These are phyloP conservation scores for Gracilariopsis chorda DNA, from an alignment of 23 red algal genomes.

Conservation along the genomic window DNA sequence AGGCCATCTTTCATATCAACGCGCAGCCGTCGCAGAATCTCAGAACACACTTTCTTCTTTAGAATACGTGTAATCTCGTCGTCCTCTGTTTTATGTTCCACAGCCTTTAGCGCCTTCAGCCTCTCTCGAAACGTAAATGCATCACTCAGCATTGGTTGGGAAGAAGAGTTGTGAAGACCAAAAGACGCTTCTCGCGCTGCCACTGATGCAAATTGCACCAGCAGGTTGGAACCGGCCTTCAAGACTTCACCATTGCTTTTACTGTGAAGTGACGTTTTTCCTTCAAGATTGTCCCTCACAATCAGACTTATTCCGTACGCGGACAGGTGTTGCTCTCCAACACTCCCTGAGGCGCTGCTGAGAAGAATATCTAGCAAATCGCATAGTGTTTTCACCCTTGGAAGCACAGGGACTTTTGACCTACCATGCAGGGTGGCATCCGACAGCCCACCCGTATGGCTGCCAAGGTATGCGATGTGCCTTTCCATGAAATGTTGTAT, in stretches of 20 bases:
- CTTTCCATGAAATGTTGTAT: background rate
- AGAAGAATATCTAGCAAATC: background rate
- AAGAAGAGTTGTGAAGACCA: background rate
- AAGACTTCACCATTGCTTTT: background rate
- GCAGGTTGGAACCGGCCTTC: background rate
- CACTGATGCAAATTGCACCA: background rate
- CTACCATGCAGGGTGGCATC: background rate
- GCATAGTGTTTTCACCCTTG: constrained; percentile 21
- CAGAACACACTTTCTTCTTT: background rate
- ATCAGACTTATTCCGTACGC: constrained; percentile 27
- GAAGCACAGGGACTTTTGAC: background rate
- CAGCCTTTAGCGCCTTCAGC: background rate
- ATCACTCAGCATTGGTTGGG: background rate
- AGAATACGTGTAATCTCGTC: background rate
- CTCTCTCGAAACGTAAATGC: background rate
- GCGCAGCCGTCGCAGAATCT: background rate
- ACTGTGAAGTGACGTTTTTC: background rate
- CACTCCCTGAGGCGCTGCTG: background rate
- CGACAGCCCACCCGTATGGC: background rate
- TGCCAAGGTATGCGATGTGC: background rate
- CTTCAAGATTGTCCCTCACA: background rate
- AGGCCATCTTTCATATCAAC: background rate
- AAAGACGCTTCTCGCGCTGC: background rate
- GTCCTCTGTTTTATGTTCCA: background rate
- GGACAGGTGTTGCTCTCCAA: background rate